Base-by-base conservation (phyloP, 768 basidiomycete genomes). In the Lactifluus piperatus region DNA sequence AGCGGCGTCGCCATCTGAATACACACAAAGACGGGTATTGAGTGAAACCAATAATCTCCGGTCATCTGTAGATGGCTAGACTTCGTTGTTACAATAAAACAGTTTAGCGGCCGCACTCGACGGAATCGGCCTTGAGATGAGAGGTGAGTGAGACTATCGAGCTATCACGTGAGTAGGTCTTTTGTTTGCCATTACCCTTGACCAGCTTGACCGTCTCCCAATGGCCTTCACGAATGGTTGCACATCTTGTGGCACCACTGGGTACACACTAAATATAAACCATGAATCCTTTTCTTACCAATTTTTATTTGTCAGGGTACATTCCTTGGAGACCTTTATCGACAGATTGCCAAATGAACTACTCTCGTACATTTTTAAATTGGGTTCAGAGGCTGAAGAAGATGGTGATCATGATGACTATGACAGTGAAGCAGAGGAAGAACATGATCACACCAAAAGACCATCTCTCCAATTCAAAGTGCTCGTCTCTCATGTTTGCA, bases 401-500 rank as follows among this genome's bases (percentile, higher is more conserved):
- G 67, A 61, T 45, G 67, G 62, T 29, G 64, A 58, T 37, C 65
- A 69, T 43, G 70, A 69, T 43, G 70, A 68, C 44, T 65, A 70
- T 8, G 68, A 69, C 11, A 65, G 58, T 9, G 66, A 54, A 0
- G 55, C 57, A 27, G 69, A 66, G 18, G 62, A 66, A 5, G 34
- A 29, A 7, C 39, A 30, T 30, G 48, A 10, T 63, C 67, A 11
- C 54, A 39, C 37, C 52, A 11, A 16, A 47, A 37, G 18, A 39
- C 48, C 37, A 47, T 46, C 46, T 46, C 70, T 69, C 34, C 57
- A 73, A 2, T 84, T 83, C 67, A 76, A 79, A 62, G 71, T 83
- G 29, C 71, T 82, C 63, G 81, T 78, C 14, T 84, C 83, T 18
- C 84, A 84, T 64, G 78, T 85, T 10, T 86, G 84, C 68, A 71